These are phyloP conservation scores for Suhomyces chickasaworum DNA, from an alignment of 1,139 yeast genomes.

Conservation along the genomic window DNA sequence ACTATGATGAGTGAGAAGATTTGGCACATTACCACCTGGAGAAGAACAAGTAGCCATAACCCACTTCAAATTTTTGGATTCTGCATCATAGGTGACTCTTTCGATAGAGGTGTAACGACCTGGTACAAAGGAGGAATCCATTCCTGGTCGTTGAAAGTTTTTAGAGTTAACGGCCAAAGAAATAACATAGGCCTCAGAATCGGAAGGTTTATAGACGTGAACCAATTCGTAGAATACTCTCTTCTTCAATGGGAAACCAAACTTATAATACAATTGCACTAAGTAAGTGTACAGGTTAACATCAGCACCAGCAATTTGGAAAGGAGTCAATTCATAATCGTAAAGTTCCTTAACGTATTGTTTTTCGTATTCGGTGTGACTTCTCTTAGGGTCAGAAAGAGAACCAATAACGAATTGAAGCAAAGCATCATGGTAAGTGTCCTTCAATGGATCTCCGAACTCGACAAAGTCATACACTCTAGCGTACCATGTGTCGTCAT, in stretches of 20 bases:
- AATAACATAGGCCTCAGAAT: constrained; percentile 47
- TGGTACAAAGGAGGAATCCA: constrained; percentile 28
- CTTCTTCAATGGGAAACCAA: constrained; percentile 49
- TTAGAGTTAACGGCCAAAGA: constrained; percentile 49
- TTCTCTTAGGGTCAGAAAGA: constrained; percentile 21
- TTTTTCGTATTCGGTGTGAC: constrained; percentile 40
- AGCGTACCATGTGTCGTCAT: constrained; percentile 26
- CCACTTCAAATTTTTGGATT: constrained; percentile 54
- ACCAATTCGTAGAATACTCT: constrained; percentile 65
- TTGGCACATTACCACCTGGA: constrained; percentile 68
- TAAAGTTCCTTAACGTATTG: constrained; percentile 36
- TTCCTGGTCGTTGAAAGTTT: constrained; percentile 17
- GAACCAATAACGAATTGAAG: constrained; percentile 24
- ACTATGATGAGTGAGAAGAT: constrained; percentile 58
- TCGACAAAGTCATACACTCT: constrained; percentile 22
- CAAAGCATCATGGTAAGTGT: constrained; percentile 18
- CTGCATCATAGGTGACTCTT: constrained; percentile 42
- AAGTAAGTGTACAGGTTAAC: constrained; percentile 20
- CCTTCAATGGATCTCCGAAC: constrained; percentile 19
- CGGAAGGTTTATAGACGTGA: constrained; percentile 39
- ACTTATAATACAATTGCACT: constrained; percentile 44
- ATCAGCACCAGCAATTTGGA: constrained; percentile 15
- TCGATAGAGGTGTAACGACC: constrained; percentile 65
- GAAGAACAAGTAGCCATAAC: constrained; percentile 63
- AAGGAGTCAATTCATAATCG: constrained; percentile 25